Conservation (phyloP, 306 rosid genomes). For the Glycine soja region DNA sequence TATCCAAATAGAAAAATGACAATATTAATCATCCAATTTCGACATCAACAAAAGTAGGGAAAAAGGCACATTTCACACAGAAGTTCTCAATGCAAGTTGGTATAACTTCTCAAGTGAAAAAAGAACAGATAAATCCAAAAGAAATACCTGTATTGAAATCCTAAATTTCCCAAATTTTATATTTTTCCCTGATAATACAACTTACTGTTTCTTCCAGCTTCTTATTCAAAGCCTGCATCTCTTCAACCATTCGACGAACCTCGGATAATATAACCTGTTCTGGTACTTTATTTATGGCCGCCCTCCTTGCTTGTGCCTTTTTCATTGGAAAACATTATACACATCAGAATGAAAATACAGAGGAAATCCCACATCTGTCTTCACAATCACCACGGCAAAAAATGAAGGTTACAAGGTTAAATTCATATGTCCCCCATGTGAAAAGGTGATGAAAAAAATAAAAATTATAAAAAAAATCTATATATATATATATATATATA, state of each 20-base stretch:
- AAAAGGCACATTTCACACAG: neutral
- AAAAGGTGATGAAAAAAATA: neutral
- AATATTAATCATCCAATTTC: neutral
- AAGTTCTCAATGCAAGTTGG: conserved; percentile 14
- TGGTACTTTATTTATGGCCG: conserved; percentile 75
- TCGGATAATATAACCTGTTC: conserved; percentile 81
- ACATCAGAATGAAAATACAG: conserved; percentile 41
- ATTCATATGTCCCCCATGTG: neutral
- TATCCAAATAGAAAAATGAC: neutral
- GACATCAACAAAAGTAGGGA: neutral
- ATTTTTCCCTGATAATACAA: conserved; percentile 38
- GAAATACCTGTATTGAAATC: conserved; percentile 5
- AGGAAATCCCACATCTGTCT: conserved; percentile 12
- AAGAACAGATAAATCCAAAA: conserved; percentile 4
- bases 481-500: no score
- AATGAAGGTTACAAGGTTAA: conserved; percentile 19
- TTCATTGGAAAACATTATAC: conserved; percentile 38
- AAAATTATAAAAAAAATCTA: no score
- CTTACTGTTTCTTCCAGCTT: conserved; percentile 88
- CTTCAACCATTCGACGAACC: conserved; percentile 94
- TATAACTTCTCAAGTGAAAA: neutral
- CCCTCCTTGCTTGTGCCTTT: conserved; percentile 80
- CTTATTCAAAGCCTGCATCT: conserved; percentile 81
- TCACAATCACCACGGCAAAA: neutral
- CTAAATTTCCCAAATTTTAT: conserved; percentile 36